Evolutionary conservation across 2,329 filamentous ascomycete species (phyloP).

Genomic region (Botrytis fabae): DNA sequence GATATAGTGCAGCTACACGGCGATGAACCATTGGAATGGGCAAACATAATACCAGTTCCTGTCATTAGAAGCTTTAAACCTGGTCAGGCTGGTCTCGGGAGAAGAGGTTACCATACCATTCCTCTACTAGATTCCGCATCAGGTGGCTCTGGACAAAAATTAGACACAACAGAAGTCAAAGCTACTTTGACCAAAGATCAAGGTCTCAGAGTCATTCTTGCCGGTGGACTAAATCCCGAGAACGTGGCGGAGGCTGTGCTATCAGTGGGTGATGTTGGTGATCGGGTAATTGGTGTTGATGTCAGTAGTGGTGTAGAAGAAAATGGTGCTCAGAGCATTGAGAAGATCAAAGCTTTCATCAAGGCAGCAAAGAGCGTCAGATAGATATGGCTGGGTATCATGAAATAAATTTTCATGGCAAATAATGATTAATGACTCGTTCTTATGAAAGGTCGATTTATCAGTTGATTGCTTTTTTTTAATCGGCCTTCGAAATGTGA

Average conservation of each 20-base stretch:
- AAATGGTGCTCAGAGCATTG: conserved; percentile 74
- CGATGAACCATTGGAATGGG: conserved; percentile 89
- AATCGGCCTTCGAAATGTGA: background rate
- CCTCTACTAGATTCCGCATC: conserved; percentile 85
- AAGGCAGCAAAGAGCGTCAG: conserved; percentile 62
- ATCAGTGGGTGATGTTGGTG: conserved; percentile 58
- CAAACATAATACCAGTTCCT: conserved; percentile 82
- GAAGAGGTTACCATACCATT: conserved; percentile 77
- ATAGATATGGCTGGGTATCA: conserved; percentile 23
- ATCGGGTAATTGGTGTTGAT: conserved; percentile 78
- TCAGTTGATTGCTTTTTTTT: background rate
- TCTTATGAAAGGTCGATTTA: background rate
- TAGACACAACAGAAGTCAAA: conserved; percentile 72
- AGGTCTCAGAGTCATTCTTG: conserved; percentile 75
- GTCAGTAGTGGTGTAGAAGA: conserved; percentile 93
- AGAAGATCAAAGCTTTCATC: conserved; percentile 80
- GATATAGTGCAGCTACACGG: conserved; percentile 95
- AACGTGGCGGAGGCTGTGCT: conserved; percentile 72
- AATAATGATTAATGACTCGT: conserved; percentile 8
- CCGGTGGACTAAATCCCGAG: conserved; percentile 77
- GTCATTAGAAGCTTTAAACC: conserved; percentile 86
- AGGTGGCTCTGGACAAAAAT: conserved; percentile 75
- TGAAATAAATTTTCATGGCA: background rate
- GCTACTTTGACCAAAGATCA: conserved; percentile 64
- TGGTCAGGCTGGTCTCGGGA: conserved; percentile 59